phyloP scores from a whole-genome alignment of 2,329 filamentous ascomycete genomes.

The Xenoacremonium recifei region DNA sequence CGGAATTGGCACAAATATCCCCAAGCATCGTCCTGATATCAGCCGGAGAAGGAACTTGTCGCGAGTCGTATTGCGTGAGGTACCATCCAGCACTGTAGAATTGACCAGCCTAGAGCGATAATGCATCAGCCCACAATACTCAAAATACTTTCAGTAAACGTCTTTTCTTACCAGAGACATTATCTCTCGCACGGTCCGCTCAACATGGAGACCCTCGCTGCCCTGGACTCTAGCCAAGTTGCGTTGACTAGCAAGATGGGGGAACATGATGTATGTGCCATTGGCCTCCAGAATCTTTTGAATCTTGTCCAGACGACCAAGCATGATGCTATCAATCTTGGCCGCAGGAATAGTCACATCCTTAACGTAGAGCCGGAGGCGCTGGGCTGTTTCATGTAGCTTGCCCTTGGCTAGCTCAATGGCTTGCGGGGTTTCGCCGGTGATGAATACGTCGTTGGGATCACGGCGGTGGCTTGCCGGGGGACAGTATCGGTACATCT shows the following conservation, averaged over 20 bases:
- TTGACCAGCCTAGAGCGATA: constrained; percentile 71
- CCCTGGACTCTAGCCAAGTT: constrained; percentile 88
- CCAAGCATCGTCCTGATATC: constrained; percentile 89
- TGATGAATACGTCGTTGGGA: constrained; percentile 91
- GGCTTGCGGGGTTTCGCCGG: constrained; percentile 79
- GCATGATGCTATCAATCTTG: constrained; percentile 92
- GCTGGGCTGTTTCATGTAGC: constrained; percentile 79
- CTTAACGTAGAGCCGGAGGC: constrained; percentile 84
- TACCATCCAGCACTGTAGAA: constrained; percentile 98
- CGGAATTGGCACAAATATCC: constrained; percentile 94
- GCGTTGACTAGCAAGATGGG: constrained; percentile 80
- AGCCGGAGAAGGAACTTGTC: constrained; percentile 58
- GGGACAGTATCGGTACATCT: constrained; percentile 86
- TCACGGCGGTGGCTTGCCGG: constrained; percentile 77
- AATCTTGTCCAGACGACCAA: constrained; percentile 91
- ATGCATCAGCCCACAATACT: too few species aligned
- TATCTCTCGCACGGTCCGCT: constrained; percentile 91
- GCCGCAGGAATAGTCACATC: constrained; percentile 85
- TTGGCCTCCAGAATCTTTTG: constrained; percentile 97
- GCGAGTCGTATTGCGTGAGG: constrained; percentile 74
- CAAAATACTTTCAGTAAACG: too few species aligned
- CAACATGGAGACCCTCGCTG: constrained; percentile 88
- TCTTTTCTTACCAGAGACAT: constrained; percentile 77
- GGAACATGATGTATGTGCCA: constrained; percentile 91
- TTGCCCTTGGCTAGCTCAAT: constrained; percentile 89